Conservation (phyloP, 768 basidiomycete genomes). For the Pleurotus salmoneostramineus region DNA sequence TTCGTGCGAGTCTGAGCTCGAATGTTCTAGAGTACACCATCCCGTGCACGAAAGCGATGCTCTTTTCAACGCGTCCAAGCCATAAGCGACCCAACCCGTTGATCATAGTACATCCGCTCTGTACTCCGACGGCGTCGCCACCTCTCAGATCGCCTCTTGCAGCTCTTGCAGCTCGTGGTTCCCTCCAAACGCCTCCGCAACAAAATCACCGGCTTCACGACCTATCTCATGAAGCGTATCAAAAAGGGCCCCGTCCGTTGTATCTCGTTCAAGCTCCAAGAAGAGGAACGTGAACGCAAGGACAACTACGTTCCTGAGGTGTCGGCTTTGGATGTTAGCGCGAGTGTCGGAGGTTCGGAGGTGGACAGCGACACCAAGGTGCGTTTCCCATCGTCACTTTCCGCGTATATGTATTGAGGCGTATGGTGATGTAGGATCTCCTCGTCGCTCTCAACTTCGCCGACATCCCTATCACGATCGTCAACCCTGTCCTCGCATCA, state of each 20-base stretch:
- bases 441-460: constrained; percentile 94
- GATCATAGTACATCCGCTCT: no score
- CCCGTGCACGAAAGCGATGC: no score
- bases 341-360: constrained; percentile 67
- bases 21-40: no score
- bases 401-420: neutral
- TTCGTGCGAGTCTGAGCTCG: no score
- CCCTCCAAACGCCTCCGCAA: constrained; percentile 99
- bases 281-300: constrained; percentile 98
- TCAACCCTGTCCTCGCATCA: constrained; percentile 55
- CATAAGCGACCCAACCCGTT: no score
- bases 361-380: constrained; percentile 95
- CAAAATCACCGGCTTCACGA: constrained; percentile 99
- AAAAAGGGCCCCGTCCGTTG: constrained; percentile 97
- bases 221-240: constrained; percentile 99
- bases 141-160: no score
- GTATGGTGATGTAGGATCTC: constrained; percentile 63
- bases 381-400: constrained; percentile 20
- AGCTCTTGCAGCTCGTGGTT: constrained; percentile 65
- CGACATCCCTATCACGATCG: constrained; percentile 73
- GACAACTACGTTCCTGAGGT: constrained; percentile 99
- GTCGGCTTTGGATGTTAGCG: constrained; percentile 77
- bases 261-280: constrained; percentile 99
- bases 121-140: no score
- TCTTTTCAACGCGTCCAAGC: no score